phyloP scores from a whole-genome alignment of 2,329 filamentous ascomycete species.

The Fusarium ramigenum region DNA sequence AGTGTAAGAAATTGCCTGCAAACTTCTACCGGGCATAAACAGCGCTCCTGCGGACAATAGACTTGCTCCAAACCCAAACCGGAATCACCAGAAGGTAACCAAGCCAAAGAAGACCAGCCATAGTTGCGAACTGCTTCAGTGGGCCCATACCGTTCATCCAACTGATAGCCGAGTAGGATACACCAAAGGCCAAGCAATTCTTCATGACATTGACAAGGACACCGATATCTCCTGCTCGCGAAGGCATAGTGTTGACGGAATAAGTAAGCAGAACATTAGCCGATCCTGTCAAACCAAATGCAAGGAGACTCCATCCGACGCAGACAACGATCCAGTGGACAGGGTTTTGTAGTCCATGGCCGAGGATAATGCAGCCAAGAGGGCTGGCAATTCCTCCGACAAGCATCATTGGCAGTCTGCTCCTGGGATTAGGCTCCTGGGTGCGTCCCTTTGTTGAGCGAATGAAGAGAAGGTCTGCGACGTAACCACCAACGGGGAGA shows the following conservation, averaged over 20 bases:
- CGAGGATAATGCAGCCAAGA: not conserved
- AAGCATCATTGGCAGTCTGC: not conserved
- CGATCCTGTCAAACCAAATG: conserved; percentile 6
- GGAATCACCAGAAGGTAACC: not conserved
- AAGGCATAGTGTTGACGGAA: not conserved
- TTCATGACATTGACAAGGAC: conserved; percentile 12
- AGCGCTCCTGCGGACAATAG: not conserved
- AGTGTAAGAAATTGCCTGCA: fast-evolving
- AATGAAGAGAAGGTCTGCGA: not conserved
- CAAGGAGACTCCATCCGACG: not conserved
- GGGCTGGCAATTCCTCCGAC: not conserved
- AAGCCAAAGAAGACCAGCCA: conserved; percentile 1
- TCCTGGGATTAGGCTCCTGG: not conserved
- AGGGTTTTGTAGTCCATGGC: not conserved
- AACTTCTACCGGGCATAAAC: not conserved
- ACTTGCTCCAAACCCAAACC: not conserved
- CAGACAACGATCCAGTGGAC: not conserved
- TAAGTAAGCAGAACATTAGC: conserved; percentile 4
- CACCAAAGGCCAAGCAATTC: conserved; percentile 1
- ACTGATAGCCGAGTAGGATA: not conserved
- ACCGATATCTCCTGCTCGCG: conserved; percentile 3
- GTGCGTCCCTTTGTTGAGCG: not conserved
- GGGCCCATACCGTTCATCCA: not conserved
- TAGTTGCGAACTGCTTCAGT: not conserved
- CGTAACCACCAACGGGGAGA: not conserved